phyloP scores from a whole-genome alignment of 225 moss, liverwort and hornwort genomes.

The Pleurozium schreberi region DNA sequence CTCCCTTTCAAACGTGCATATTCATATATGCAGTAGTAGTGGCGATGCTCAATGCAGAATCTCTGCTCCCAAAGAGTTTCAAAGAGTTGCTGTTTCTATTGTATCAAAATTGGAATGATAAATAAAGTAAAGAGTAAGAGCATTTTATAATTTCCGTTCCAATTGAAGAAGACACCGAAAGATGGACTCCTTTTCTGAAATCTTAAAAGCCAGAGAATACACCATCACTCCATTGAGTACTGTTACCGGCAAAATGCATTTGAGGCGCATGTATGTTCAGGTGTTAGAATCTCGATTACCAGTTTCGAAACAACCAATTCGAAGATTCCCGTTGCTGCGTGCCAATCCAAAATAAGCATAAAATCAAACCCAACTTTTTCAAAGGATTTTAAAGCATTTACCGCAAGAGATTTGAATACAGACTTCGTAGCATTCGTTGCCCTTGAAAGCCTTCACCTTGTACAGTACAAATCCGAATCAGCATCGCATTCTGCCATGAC shows the following conservation, averaged over 20 bases:
- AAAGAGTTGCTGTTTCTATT: background rate
- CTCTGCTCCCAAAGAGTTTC: background rate
- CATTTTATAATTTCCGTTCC: background rate
- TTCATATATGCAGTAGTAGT: background rate
- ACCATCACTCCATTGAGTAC: background rate
- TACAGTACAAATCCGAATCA: background rate
- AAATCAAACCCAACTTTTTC: background rate
- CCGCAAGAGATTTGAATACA: background rate
- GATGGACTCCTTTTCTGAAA: background rate
- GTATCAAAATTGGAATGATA: background rate
- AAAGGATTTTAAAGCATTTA: background rate
- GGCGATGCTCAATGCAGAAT: background rate
- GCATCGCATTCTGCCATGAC: background rate
- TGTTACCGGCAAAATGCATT: background rate
- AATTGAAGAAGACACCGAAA: background rate
- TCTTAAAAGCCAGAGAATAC: background rate
- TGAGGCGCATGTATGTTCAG: background rate
- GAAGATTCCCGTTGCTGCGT: background rate
- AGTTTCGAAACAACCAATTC: background rate
- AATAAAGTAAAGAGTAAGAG: background rate
- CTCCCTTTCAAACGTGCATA: background rate
- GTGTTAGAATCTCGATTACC: background rate
- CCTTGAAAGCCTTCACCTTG: background rate
- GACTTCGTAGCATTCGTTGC: background rate
- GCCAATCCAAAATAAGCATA: background rate